Evolutionary conservation across 2,329 filamentous ascomycete species (phyloP).

Genomic region (Colletotrichum eleusines): DNA sequence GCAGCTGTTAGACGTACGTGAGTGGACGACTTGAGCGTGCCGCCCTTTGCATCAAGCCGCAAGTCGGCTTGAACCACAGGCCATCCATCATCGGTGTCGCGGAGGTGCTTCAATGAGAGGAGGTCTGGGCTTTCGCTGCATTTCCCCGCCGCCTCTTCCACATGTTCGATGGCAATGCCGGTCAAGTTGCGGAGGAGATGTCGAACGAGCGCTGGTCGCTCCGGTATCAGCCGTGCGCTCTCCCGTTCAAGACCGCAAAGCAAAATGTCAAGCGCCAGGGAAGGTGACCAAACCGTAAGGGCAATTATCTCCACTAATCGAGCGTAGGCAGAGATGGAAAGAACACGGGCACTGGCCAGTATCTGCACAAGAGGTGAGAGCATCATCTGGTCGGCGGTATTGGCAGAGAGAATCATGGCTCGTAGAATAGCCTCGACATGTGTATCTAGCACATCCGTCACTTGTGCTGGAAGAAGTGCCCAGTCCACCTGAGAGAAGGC

Average conservation of each 20-base stretch:
- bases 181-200: background rate
- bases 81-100: conserved; percentile 39
- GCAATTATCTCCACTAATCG: background rate
- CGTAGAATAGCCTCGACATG: no score
- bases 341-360: background rate
- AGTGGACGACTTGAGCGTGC: conserved; percentile 45
- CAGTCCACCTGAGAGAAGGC: background rate
- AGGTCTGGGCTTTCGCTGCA: background rate
- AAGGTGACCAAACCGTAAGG: background rate
- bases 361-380: background rate
- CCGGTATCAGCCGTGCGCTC: background rate
- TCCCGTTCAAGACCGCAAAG: background rate
- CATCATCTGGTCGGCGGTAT: no score
- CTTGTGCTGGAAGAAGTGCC: background rate
- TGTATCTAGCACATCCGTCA: no score
- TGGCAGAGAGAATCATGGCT: no score
- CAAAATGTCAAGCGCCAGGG: background rate
- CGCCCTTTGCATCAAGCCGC: conserved; percentile 44
- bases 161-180: conserved; percentile 1
- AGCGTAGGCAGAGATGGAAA: background rate
- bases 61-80: conserved; percentile 49
- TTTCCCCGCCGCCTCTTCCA: background rate
- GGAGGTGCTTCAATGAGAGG: conserved; percentile 34
- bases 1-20: conserved; percentile 53
- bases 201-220: background rate